phyloP scores from a whole-genome alignment of 129 eudicot species.

The Flaveria linearis region DNA sequence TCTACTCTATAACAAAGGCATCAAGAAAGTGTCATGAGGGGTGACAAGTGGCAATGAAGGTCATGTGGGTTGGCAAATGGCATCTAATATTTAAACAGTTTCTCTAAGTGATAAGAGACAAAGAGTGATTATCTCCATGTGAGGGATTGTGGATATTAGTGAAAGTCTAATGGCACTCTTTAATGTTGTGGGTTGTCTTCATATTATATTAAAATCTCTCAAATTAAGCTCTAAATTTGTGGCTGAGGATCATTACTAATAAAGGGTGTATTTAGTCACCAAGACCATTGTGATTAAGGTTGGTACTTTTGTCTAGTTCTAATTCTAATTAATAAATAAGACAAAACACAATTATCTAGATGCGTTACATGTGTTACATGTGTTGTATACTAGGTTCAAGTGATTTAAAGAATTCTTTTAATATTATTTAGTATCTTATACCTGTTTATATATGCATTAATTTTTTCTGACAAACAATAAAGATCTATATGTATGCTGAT shows the following conservation, averaged over 20 bases:
- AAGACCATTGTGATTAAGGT: slow-evolving; percentile 29
- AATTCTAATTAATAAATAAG: slow-evolving; percentile 16
- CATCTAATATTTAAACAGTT: slow-evolving; percentile 6
- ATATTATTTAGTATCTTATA: too few relatives aligned
- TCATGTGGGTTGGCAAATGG: slow-evolving; percentile 37
- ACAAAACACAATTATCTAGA: slow-evolving; percentile 18
- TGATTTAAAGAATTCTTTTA: too few relatives aligned
- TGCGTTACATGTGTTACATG: too few relatives aligned
- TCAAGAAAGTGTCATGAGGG: not conserved
- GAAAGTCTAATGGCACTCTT: slow-evolving; percentile 32
- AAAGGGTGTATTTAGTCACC: slow-evolving; percentile 23
- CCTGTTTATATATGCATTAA: too few relatives aligned
- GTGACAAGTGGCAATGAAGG: slow-evolving; percentile 26
- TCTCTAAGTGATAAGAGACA: slow-evolving; percentile 35
- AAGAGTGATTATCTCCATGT: slow-evolving; percentile 36
- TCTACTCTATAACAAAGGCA: slow-evolving; percentile 15
- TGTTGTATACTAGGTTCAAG: too few relatives aligned
- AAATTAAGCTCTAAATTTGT: slow-evolving; percentile 12
- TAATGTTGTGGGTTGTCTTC: slow-evolving; percentile 36
- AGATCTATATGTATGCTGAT: too few relatives aligned
- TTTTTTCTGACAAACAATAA: too few relatives aligned
- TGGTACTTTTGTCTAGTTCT: slow-evolving; percentile 25
- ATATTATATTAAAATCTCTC: slow-evolving; percentile 12
- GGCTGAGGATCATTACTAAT: slow-evolving; percentile 30
- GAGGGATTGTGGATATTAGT: slow-evolving; percentile 32